Base-by-base conservation (phyloP, 83 land plant genomes). In the Picea engelmannii region DNA sequence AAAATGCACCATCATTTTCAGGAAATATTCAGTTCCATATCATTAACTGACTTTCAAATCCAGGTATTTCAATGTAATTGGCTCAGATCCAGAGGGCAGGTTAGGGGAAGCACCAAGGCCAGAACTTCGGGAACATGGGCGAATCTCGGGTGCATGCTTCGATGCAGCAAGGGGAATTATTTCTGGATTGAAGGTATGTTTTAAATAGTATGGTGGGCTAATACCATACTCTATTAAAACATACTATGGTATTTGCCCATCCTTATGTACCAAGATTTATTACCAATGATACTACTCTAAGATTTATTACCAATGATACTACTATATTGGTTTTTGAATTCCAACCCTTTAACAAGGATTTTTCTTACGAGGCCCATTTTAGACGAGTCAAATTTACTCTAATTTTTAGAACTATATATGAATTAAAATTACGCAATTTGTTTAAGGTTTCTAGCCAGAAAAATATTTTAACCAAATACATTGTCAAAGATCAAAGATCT, bases 101-200 rank as follows among this genome's bases (percentile, higher is more conserved):
- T 76, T 95, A 59, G 98, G 98, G 7, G 98, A 95, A 88, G 94
- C 98, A 80, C 96, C 98, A 1, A 87, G 92, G 70, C 96, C 98
- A 71, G 96, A 95, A 77, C 83, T 93, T 17, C 90, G 96, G 4
- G 90, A 95, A 79, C 94, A 91, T 86, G 96, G 96, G 10, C 88
- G 98, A 4, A 95, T 95, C n/a, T 93, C 96, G 20, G 98, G 98
- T 87, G 98, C 98, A 66, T 95, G 98, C 83, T 93, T 95, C 79
- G 96, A 95, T 93, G 98, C 98, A 17, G 96, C 98, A 78, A 38
- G 79, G 35, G 92, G 92, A 60, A 76, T 93, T 21, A 93, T 87
- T 78, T 69, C 91, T 59, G 93, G 91, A 24, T 85, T 93, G 10
- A 87, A 91, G 95, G 95, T 93, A 84, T 79, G 82, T 16, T 59